phyloP scores from a whole-genome alignment of 257 asterid species.

The Linderniella brevidens region DNA sequence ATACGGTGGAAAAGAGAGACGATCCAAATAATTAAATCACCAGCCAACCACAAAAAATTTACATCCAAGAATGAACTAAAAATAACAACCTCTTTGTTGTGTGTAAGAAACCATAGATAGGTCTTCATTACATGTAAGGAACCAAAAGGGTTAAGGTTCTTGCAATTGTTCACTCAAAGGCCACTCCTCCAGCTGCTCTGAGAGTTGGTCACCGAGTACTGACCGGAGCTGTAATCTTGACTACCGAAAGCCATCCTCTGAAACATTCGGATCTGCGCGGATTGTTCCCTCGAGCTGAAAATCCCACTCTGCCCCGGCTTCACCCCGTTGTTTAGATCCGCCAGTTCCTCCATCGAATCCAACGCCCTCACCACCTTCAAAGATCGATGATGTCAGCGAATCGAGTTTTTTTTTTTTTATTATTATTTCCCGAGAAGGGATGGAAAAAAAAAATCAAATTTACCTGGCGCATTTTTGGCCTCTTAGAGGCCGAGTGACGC shows the following conservation, averaged over 20 bases:
- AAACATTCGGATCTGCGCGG: slow-evolving; percentile 76
- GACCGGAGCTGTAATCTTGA: slow-evolving; percentile 54
- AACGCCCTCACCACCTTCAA: slow-evolving; percentile 65
- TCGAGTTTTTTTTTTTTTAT: background rate
- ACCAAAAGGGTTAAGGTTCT: no score
- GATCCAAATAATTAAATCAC: no score
- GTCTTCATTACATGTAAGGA: no score
- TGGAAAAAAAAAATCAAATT: background rate
- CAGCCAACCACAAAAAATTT: no score
- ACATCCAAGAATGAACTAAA: no score
- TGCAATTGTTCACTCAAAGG: background rate
- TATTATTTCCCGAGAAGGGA: background rate
- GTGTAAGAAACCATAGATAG: no score
- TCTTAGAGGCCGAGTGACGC: slow-evolving; percentile 60
- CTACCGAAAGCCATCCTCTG: slow-evolving; percentile 86
- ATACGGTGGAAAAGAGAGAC: no score
- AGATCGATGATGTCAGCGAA: background rate
- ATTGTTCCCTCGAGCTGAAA: slow-evolving; percentile 55
- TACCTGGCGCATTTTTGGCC: slow-evolving; percentile 82
- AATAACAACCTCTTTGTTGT: no score
- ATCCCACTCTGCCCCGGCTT: slow-evolving; percentile 79
- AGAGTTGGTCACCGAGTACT: slow-evolving; percentile 18
- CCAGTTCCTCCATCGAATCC: slow-evolving; percentile 53
- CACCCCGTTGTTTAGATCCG: slow-evolving; percentile 69
- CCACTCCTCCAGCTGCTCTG: slow-evolving; percentile 29